Percentiles rank a stretch among this genome's conserved stretches.
Evolutionary conservation across 257 asterid genomes (phyloP).

Genomic region (Fraxinus pennsylvanica): DNA sequence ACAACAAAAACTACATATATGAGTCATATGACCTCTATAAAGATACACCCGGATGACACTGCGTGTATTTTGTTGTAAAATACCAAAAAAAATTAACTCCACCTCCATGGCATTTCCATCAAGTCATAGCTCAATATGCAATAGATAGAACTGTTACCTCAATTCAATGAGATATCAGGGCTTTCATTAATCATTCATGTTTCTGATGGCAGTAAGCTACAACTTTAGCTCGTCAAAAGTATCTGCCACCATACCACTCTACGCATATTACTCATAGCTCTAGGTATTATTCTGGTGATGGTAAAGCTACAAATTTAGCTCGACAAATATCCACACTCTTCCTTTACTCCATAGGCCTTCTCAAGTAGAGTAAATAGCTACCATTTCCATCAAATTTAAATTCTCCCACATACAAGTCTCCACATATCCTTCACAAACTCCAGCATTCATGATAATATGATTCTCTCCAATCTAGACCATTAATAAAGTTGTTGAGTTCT

Average conservation of each 20-base stretch:
- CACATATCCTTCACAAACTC: not conserved
- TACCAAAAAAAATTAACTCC: not conserved
- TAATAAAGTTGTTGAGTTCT: not conserved
- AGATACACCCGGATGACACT: not conserved
- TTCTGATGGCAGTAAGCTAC: not conserved
- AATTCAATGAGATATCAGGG: not conserved
- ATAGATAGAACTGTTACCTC: not conserved
- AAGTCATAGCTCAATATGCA: not conserved
- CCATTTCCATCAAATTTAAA: not conserved
- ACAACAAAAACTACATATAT: not conserved
- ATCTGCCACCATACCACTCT: not conserved
- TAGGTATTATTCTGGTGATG: not conserved
- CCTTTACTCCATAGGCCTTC: not conserved
- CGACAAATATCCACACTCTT: not conserved
- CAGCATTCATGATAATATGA: not conserved
- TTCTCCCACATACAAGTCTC: not conserved
- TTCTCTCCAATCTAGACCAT: not conserved
- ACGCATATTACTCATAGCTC: not conserved
- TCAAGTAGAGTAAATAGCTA: not conserved
- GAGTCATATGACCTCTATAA: not conserved
- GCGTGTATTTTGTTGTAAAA: not conserved
- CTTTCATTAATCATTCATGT: not conserved
- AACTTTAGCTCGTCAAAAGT: not conserved
- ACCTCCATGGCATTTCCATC: not conserved
- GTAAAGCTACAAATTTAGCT: not conserved